Base-by-base conservation (phyloP, 2,329 filamentous ascomycete species). In the Clarireedia sp. region DNA sequence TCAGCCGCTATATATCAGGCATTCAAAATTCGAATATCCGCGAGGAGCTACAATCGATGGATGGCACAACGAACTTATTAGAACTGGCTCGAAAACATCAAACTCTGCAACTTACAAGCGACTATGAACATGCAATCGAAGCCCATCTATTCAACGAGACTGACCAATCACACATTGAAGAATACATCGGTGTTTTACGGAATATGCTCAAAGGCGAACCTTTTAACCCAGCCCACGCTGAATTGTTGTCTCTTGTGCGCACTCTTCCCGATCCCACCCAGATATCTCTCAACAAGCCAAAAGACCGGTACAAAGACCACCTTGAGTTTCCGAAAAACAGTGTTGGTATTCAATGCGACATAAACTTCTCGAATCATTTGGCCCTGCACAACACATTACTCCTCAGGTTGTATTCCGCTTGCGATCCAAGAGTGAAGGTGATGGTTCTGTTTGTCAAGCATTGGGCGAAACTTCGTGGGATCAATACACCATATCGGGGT, bases 381-480 rank as follows among this genome's bases (percentile, higher is more conserved):
- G 90, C 86, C 1, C 75, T 95, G 3, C 86, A 94, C 61, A 96
- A 96, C 69, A 95, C 90, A 0, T 74, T 82, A 36, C 80, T 96
- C 40, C 78, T 96, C 29, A 83, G 87, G 40, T 92, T 89, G 69
- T 96, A 96, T 71, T 86, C 87, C 2, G 79, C 82, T 54, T 88
- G 86, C 19, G 91, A 96, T 67, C 73, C 80, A 4, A 84, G 91
- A 10, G 89, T 96, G 5, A 80, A 82, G 21, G 82, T 84, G 1
- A 81, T 96, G 73, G 83, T 95, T 1, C 73, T 95, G 8, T 95
- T 96, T 67, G 76, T 96, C 67, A 96, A 96, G 70, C 81, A 89
- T 60, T 96, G 91, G 90, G 89, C 90, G 24, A 95, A 94, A 69
- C 77, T 78, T 26, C 83, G 91, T 47, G 87, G 84, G 60, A 91